Evolutionary conservation across 768 basidiomycete genomes (phyloP).

Genomic region (Boletales sp.): DNA sequence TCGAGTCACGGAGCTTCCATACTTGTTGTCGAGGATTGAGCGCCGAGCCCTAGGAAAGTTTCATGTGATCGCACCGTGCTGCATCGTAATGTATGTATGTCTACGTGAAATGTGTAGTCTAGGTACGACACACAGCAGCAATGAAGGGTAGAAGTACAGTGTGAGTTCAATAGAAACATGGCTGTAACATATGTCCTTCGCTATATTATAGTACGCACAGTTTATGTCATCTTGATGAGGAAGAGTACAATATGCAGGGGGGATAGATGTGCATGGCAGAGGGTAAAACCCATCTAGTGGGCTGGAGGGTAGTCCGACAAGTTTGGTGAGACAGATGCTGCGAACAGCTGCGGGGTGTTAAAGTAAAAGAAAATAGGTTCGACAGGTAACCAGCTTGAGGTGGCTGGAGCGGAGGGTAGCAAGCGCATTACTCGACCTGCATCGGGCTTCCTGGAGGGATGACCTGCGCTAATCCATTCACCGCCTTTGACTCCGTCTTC

Average conservation of each 20-base stretch:
- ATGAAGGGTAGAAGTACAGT: slow-evolving; percentile 16
- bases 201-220: slow-evolving; percentile 10
- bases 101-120: slow-evolving; percentile 5
- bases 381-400: background rate
- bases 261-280: slow-evolving; percentile 11
- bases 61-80: background rate
- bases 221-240: slow-evolving; percentile 1
- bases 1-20: slow-evolving; percentile 64
- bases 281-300: slow-evolving; percentile 1
- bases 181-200: slow-evolving; percentile 12
- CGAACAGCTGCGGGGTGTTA: background rate
- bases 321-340: background rate
- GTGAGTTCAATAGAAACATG: slow-evolving; percentile 7
- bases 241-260: slow-evolving; percentile 11
- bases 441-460: slow-evolving; percentile 31
- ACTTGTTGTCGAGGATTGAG: slow-evolving; percentile 34
- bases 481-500: slow-evolving; percentile 27
- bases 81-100: background rate
- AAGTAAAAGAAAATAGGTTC: background rate
- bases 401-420: background rate
- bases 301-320: background rate
- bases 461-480: slow-evolving; percentile 34
- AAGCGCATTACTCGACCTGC: slow-evolving; percentile 21
- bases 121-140: slow-evolving; percentile 12
- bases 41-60: too few species aligned